Evolutionary conservation across 2,329 filamentous ascomycete genomes (phyloP), one percentile per base, ranked within the genome.

Genomic region (Stromatinia cepivora): DNA sequence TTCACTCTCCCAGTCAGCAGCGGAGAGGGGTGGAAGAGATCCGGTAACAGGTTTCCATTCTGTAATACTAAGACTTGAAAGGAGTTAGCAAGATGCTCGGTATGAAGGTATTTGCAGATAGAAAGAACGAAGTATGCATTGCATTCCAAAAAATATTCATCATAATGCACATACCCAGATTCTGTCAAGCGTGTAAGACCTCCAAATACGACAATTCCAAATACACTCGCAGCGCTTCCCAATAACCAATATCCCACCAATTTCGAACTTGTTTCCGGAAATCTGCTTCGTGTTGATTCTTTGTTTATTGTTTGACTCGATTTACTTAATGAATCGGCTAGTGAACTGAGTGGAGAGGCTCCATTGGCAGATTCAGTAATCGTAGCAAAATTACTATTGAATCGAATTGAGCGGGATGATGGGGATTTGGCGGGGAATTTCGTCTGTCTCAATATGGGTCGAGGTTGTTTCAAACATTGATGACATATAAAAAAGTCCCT

Each of bases 41-140:
- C 95, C 95, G 13, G 95, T 98, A 56, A 99, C 94, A 63, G 95
- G 95, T 75, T 90, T 90, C 95, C 95, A 99, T 91, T 99, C 95
- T 72, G 95, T 99, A 76, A 99, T 99, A 79, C 94, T 97, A 74
- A 99, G 85, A 58, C 94, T 64, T 52, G 46, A 39, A 20, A 34
- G 15, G 5, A 13, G 9, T 64, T 28, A 64, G 61, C 48, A 52
- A 15, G 10, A 22, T 13, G 31, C 15, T 48, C 22, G 31, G 20
- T 7, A 57, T 39, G 42, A 31, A 36, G 1, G 22, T 34, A 48
- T 67, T 65, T 36, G n/a, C 31, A 22, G 15, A 39, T 9, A 10
- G 9, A 6, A 28, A 22, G 0, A 28, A 22, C 4, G 1, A 25
- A 39, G 1, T 25, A 25, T 10, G 22, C 13, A 50, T 10, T 10